Conservation (phyloP, 306 rosid genomes). For the Begonia masoniana region DNA sequence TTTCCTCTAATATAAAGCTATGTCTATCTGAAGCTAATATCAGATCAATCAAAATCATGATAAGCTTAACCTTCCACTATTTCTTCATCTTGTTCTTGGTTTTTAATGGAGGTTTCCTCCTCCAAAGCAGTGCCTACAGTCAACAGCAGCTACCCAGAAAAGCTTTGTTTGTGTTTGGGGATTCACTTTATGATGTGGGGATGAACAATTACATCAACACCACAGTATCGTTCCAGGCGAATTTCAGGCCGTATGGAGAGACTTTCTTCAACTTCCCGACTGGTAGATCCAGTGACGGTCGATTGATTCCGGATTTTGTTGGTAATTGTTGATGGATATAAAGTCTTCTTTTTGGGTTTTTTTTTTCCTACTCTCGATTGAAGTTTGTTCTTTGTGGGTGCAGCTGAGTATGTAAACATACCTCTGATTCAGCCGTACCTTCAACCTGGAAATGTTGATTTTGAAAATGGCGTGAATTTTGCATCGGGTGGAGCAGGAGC, state of each 20-base stretch:
- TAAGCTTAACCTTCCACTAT: too few relatives aligned
- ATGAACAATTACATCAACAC: slow-evolving; percentile 38
- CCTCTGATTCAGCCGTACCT: slow-evolving; percentile 26
- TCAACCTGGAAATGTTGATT: slow-evolving; percentile 9
- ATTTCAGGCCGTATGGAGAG: slow-evolving; percentile 24
- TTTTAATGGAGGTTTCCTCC: too few relatives aligned
- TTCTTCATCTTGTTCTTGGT: too few relatives aligned
- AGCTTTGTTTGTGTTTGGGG: slow-evolving; percentile 45
- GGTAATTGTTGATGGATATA: slow-evolving; percentile 6
- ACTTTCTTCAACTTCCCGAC: slow-evolving; percentile 27
- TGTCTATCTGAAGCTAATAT: too few relatives aligned
- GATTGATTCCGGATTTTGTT: slow-evolving; percentile 28
- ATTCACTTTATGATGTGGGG: slow-evolving; percentile 46
- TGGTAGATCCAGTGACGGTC: slow-evolving; percentile 31
- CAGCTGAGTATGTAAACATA: slow-evolving; percentile 30
- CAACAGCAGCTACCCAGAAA: not conserved
- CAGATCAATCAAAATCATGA: too few relatives aligned
- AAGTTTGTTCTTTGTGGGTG: not conserved
- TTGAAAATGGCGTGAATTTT: slow-evolving; percentile 21
- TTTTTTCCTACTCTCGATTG: not conserved
- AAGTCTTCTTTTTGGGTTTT: not conserved
- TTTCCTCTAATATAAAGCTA: too few relatives aligned
- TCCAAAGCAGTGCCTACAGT: too few relatives aligned
- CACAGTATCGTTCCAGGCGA: not conserved
- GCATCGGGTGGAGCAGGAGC: slow-evolving; percentile 32